Percentiles rank a stretch among this genome's conserved stretches.
phyloP scores from a whole-genome alignment of 2,329 filamentous ascomycete genomes.

The Claviceps humidiphila region DNA sequence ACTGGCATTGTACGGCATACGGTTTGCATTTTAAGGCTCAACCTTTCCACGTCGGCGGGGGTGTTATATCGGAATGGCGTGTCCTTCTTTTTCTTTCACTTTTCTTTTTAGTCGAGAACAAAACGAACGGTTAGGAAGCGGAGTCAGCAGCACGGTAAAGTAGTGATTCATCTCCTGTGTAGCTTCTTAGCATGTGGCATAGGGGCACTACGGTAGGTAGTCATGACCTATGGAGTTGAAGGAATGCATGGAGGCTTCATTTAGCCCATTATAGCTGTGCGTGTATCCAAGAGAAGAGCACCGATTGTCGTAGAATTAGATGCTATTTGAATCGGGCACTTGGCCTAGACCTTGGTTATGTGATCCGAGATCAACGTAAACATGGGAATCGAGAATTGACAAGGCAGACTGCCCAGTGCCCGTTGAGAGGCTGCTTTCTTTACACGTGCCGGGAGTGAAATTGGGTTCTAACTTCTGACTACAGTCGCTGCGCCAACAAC shows the following conservation, averaged over 20 bases:
- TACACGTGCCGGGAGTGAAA: no score
- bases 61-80: not conserved
- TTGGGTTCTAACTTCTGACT: no score
- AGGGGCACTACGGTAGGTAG: not conserved
- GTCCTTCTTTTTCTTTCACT: not conserved
- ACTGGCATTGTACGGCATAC: not conserved
- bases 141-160: not conserved
- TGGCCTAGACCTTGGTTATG: no score
- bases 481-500: no score
- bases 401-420: no score
- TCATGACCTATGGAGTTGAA: not conserved
- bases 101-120: not conserved
- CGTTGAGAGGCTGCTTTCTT: no score
- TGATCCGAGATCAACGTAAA: no score
- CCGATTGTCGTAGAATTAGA: no score
- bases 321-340: no score
- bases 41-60: not conserved
- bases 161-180: not conserved
- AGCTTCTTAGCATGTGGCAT: not conserved
- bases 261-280: not conserved
- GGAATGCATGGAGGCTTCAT: not conserved
- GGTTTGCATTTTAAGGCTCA: not conserved
- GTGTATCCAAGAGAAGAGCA: no score
- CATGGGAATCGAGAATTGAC: no score
- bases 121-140: not conserved